Base-by-base conservation (phyloP, 495 filamentous ascomycete species). In the Penicillium pancosmium region DNA sequence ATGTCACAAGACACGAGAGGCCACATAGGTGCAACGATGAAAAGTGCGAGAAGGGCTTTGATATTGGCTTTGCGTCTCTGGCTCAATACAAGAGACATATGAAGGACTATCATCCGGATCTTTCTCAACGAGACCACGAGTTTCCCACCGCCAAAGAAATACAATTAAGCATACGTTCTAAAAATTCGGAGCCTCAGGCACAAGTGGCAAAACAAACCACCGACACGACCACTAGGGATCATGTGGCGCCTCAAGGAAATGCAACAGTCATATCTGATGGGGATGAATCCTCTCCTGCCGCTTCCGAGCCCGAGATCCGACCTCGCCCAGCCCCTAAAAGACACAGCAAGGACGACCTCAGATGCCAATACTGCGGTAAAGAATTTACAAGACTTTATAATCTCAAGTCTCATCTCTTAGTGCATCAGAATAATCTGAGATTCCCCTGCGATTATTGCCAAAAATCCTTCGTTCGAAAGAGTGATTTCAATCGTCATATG, bases 31-130 rank as follows among this genome's bases (percentile, higher is more conserved):
- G 52, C 41, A 55, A 46, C 5, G 10, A 55, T 18, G 27, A 43
- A 19, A 25, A 44, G 10, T 55, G 52, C 40, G 18, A 46, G 19
- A 44, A 33, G 3, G 41, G 52, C 3, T 55, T 46, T 34, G 38
- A 55, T 5, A 55, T 55, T 19, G 52, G 52, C 8, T 55, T 46
- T 10, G 36, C 21, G 8, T 43, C 19, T 16, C 18, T 27, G 5
- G 10, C 40, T 18, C 36, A 55, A 10, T 46, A 44, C 40, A 55
- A 55, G 9, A 55, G 40, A 21, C 52, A 55, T 18, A 55, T 46
- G 52, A 55, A 23, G 23, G 25, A 15, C 6, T 31, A 46, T 11
- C 52, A 55, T 36, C 52, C 18, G 18, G 41, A 55, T 46, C 52
- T 2, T 2, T 27, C 3, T 23, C 21, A 43, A 3, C 38, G 16